A percentile compares a stretch with the other conserved stretches of the same genome.
Conservation (phyloP, 148 eudicot genomes). For the Suaeda aralocaspica region DNA sequence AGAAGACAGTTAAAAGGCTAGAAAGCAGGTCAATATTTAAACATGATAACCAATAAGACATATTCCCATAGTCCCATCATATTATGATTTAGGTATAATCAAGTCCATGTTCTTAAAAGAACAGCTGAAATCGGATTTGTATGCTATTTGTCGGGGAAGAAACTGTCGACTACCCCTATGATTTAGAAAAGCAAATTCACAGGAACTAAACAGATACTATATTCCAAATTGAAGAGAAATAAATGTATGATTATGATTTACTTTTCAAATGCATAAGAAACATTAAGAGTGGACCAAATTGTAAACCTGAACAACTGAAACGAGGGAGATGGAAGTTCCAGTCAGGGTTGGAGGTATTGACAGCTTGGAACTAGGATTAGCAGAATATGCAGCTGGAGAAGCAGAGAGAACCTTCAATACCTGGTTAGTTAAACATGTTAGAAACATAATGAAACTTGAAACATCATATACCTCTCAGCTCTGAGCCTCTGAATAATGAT, state of each 20-base stretch:
- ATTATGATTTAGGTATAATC: too few species aligned
- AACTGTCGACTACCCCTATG: too few species aligned
- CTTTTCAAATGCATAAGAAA: conserved; percentile 6
- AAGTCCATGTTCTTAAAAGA: neutral
- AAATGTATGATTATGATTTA: neutral
- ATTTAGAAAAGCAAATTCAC: neutral
- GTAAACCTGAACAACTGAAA: conserved; percentile 63
- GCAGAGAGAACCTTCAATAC: conserved; percentile 62
- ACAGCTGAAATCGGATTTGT: neutral
- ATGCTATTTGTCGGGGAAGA: too few species aligned
- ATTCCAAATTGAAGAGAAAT: neutral
- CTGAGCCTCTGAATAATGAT: neutral
- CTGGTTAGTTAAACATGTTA: conserved; percentile 25
- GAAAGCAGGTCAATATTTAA: too few species aligned
- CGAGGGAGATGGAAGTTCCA: conserved; percentile 57
- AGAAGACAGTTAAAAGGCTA: too few species aligned
- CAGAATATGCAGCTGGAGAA: conserved; percentile 62
- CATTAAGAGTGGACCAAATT: neutral
- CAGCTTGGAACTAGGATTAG: conserved; percentile 46
- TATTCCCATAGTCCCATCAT: too few species aligned
- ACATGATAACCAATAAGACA: too few species aligned
- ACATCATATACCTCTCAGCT: neutral
- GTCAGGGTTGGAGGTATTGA: conserved; percentile 45
- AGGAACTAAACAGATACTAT: neutral
- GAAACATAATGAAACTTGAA: neutral